A percentile compares a stretch with the other conserved stretches of the same genome.
Evolutionary conservation across 2,329 filamentous ascomycete species (phyloP).

Genomic region (Pezicula neosporulosa): DNA sequence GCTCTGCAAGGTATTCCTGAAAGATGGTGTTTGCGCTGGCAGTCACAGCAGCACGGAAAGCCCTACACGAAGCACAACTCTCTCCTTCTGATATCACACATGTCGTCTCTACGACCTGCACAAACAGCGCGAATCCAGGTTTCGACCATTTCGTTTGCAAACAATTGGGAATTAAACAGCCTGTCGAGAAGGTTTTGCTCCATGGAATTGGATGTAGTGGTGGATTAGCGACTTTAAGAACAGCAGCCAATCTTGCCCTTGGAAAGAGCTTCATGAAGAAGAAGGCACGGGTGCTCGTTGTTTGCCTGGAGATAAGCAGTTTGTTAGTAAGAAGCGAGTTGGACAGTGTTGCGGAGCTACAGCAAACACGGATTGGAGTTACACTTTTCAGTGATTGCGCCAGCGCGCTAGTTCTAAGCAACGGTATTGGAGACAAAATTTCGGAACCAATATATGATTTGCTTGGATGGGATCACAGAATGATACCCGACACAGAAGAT

Average conservation of each 20-base stretch:
- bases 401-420: slow-evolving; percentile 62
- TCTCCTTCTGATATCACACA: slow-evolving; percentile 56
- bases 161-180: slow-evolving; percentile 50
- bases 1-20: slow-evolving; percentile 51
- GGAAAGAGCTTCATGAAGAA: slow-evolving; percentile 55
- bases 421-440: slow-evolving; percentile 47
- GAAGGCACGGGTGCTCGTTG: slow-evolving; percentile 60
- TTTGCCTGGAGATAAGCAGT: slow-evolving; percentile 62
- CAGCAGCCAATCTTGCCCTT: slow-evolving; percentile 63
- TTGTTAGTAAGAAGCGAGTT: slow-evolving; percentile 62
- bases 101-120: slow-evolving; percentile 65
- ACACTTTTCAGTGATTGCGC: slow-evolving; percentile 69
- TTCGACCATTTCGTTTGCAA: slow-evolving; percentile 64
- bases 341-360: slow-evolving; percentile 54
- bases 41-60: slow-evolving; percentile 50
- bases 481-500: slow-evolving; percentile 56
- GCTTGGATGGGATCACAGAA: slow-evolving; percentile 61
- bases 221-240: slow-evolving; percentile 58
- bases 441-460: slow-evolving; percentile 49
- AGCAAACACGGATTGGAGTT: slow-evolving; percentile 62
- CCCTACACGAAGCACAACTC: slow-evolving; percentile 50
- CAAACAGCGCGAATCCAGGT: slow-evolving; percentile 65
- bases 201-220: slow-evolving; percentile 66
- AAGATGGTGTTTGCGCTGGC: slow-evolving; percentile 58
- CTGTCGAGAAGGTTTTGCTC: slow-evolving; percentile 61